Conservation (phyloP, 768 basidiomycete species). For the Tulasnella sp. region DNA sequence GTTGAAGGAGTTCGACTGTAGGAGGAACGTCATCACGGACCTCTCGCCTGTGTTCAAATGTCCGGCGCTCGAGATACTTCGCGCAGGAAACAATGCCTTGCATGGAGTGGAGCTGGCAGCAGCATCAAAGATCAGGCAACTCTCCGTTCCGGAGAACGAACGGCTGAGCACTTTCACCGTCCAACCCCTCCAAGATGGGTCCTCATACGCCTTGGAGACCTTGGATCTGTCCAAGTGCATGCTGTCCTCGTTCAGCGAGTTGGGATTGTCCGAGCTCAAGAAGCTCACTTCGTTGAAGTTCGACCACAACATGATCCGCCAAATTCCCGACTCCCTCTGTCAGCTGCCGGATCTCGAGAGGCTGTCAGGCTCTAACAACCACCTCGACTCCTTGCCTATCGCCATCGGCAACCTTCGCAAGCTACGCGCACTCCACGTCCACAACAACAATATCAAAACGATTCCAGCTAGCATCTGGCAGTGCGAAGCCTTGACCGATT, state of each 20-base stretch:
- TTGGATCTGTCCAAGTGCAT: constrained; percentile 89
- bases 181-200: constrained; percentile 46
- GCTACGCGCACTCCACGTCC: constrained; percentile 78
- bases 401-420: constrained; percentile 76
- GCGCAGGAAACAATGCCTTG: constrained; percentile 81
- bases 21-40: constrained; percentile 82
- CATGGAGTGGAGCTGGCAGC: constrained; percentile 79
- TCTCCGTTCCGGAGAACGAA: constrained; percentile 87
- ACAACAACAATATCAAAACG: constrained; percentile 84
- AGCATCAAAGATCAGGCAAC: constrained; percentile 62
- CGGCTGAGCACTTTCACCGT: constrained; percentile 73
- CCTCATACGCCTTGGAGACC: constrained; percentile 64
- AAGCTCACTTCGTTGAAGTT: constrained; percentile 73
- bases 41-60: constrained; percentile 68
- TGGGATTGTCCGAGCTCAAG: constrained; percentile 67
- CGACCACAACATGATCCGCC: constrained; percentile 83
- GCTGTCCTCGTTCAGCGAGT: constrained; percentile 78
- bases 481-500: constrained; percentile 66
- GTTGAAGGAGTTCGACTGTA: constrained; percentile 76
- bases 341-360: constrained; percentile 68
- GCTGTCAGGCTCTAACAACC: constrained; percentile 91
- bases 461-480: constrained; percentile 82
- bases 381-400: constrained; percentile 72
- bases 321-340: constrained; percentile 82
- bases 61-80: constrained; percentile 66